These are phyloP conservation scores for Clavispora santaluciae DNA, from an alignment of 805 yeast genomes.

Conservation along the genomic window DNA sequence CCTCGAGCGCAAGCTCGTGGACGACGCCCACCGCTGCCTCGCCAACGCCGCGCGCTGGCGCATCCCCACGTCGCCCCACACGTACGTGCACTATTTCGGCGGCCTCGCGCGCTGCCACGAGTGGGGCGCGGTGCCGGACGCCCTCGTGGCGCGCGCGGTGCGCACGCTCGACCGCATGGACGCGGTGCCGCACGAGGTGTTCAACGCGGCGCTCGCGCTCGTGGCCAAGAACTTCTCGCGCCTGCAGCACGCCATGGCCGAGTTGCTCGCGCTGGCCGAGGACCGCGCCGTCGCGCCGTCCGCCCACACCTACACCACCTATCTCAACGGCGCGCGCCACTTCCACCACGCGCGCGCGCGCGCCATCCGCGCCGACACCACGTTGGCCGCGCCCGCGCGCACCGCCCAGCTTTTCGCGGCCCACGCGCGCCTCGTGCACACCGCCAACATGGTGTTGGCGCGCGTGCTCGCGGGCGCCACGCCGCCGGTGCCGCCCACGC, in stretches of 20 bases:
- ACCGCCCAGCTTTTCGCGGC: conserved; percentile 19
- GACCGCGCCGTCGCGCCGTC: conserved; percentile 21
- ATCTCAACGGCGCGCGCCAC: conserved; percentile 31
- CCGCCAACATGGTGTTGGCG: conserved; percentile 24
- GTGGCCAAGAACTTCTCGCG: conserved; percentile 30
- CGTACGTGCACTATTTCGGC: conserved; percentile 30
- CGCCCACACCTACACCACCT: conserved; percentile 35
- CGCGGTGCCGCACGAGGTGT: conserved; percentile 20
- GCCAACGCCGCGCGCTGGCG: conserved; percentile 61
- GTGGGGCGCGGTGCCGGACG: conserved; percentile 28
- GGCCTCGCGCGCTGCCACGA: conserved; percentile 29
- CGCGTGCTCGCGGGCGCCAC: conserved; percentile 25
- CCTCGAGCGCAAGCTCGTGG: conserved; percentile 37
- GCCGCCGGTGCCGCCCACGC: conserved; percentile 33
- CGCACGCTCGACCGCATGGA: conserved; percentile 17
- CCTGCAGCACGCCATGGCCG: conserved; percentile 35
- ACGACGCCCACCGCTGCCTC: conserved; percentile 47
- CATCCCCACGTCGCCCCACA: conserved; percentile 46
- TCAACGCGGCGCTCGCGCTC: conserved; percentile 34
- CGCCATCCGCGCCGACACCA: conserved; percentile 10
- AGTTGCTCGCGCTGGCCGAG: conserved; percentile 27
- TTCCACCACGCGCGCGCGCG: conserved; percentile 15
- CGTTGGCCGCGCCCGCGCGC: conserved; percentile 17
- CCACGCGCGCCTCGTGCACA: conserved; percentile 24
- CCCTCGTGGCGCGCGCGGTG: conserved; percentile 17